Conservation (phyloP, 139 green algal species). For the Auxenochlorella pyrenoidosa region DNA sequence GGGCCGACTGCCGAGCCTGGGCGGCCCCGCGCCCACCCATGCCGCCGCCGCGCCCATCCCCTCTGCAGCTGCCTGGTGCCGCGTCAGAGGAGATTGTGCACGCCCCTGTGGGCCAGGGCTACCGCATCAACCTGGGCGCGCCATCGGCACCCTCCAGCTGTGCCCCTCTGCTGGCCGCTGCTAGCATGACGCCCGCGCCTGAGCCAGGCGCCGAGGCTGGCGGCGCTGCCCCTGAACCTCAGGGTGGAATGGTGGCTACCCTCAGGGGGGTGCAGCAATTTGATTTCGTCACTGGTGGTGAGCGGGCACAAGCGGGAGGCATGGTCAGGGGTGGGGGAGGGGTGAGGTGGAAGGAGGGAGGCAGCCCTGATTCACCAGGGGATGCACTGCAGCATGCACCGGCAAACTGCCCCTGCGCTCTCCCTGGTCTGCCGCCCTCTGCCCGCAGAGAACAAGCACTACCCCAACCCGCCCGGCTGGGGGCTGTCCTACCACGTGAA, state of each 20-base stretch:
- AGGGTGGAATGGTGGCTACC: not conserved
- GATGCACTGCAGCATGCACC: not conserved
- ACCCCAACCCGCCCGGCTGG: constrained; percentile 44
- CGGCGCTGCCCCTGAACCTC: not conserved
- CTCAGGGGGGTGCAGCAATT: not conserved
- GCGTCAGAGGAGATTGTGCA: not conserved
- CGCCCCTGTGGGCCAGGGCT: not conserved
- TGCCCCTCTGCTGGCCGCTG: constrained; percentile 1
- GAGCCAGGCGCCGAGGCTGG: not conserved
- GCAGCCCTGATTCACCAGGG: too few relatives aligned
- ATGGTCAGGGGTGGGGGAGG: not conserved
- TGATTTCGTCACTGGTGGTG: not conserved
- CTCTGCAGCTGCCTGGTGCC: constrained; percentile 8
- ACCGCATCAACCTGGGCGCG: not conserved
- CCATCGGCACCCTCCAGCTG: not conserved
- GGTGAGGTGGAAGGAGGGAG: too few relatives aligned
- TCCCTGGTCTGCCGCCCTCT: not conserved
- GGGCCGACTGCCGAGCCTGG: too few relatives aligned
- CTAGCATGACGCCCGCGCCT: not conserved
- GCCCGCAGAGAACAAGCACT: constrained; percentile 16
- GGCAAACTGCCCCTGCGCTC: not conserved
- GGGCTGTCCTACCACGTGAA: constrained; percentile 28
- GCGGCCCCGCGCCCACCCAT: not conserved
- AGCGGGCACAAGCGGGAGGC: not conserved
- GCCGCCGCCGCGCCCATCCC: not conserved